Evolutionary conservation across 352 stramenopile genomes (phyloP), one percentile per base, ranked within the genome.

Genomic region (Phytophthora fragariae): DNA sequence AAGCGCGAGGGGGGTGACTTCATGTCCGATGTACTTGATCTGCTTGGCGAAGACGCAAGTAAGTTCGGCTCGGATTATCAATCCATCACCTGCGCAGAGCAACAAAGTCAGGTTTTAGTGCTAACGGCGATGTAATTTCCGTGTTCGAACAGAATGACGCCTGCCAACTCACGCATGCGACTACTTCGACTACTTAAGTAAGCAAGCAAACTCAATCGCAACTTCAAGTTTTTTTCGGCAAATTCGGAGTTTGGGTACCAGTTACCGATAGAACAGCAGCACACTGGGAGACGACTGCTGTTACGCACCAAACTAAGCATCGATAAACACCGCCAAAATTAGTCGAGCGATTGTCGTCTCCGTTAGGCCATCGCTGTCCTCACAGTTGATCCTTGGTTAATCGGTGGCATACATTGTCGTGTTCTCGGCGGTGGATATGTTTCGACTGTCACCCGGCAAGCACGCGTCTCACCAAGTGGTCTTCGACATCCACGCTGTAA

Each of bases 1-100:
- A 97, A 98, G 68, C 83, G 87, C 24, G 95, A 96, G 31, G 92
- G 93, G 21, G 90, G 91, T 17, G 93, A 98, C 79, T 98, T 99
- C 76, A 92, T 98, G 84, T 90, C 89, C 44, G 92, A 98, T 57
- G 95, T 97, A 11, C 81, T 98, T 19, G 89, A 96, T 58, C 80
- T 98, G 17, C 88, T 98, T 66, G 87, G 92, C 59, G 88, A 77
- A 44, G 53, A 91, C 71, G 58, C 78, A 39, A 88, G 81, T 86
- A 75, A 62, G 79, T 78, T 70, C n/a, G 29, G 2, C 19, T 37
- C n/a, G 35, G n/a, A 12, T 39, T 50, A 50, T 53, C 46, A 27
- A n/a, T 53, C 9, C 17, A 11, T 27, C 2, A 3, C 24, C 24
- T 27, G 24, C 24, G 24, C 24, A 27, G 24, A 27, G 24, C 24